Base-by-base conservation (phyloP, 176 grass and related monocot species). In the Typha latifolia region DNA sequence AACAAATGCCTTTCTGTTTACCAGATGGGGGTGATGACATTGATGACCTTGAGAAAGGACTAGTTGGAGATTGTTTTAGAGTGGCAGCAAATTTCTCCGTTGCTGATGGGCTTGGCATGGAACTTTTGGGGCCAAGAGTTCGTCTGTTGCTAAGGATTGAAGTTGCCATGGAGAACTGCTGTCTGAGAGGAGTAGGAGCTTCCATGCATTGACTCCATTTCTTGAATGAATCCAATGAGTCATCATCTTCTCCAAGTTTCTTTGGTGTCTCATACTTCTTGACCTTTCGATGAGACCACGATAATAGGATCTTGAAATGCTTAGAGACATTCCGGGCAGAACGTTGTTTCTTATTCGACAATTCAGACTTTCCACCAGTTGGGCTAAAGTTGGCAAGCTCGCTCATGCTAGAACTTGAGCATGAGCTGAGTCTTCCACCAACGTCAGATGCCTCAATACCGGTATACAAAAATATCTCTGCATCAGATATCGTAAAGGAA, bases 391-490 rank as follows among this genome's bases (percentile, higher is more conserved):
- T n/a, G 72, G 78, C 1, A 49, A 56, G 15, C 23, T 92, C 94
- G 49, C 84, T 78, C 77, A 84, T 92, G 72, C 84, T 85, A 3
- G 68, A 73, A 53, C 85, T 85, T 4, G 89, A 99, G 72, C 86
- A 90, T 3, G 89, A 90, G 65, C 89, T 99, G 10, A 80, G 81
- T 69, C 89, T 81, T n/a, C 43, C 53, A 10, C n/a, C 20, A 27
- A 19, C 69, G 12, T 49, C 79, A 16, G 63, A 55, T 48, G 71
- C 37, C 49, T 78, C 79, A 2, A 85, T 64, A 21, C 86, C 86
- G 0, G 89, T 82, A 65, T 84, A 85, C 49, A 99, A 19, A 37
- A 99, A 82, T 76, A 99, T 90, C 86, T 99, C 89, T 2, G 86
- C 89, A 63, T 99, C 95, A 3, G 95, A 93, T 26, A 94, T 75